A percentile compares a stretch with the other conserved stretches of the same genome.
Evolutionary conservation across 129 eudicot species (phyloP).

Genomic region (Logfia minima): DNA sequence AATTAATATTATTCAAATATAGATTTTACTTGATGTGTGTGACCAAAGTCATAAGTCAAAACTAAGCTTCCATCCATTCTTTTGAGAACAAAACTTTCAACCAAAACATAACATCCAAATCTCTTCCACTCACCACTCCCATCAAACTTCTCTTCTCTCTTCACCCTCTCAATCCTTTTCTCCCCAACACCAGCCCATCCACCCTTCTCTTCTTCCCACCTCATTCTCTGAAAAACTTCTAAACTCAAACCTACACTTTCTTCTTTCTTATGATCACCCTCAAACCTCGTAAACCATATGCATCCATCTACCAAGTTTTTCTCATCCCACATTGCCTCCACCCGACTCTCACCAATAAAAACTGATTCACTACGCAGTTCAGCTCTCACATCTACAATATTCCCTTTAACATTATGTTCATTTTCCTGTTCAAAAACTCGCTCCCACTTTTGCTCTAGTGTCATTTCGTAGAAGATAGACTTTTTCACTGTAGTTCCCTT

Average conservation of each 20-base stretch:
- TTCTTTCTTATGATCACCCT: conserved; percentile 19
- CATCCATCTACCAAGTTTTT: conserved; percentile 27
- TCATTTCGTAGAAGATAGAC: conserved; percentile 60
- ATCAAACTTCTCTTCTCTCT: conserved; percentile 40
- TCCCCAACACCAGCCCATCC: conserved; percentile 65
- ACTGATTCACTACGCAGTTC: conserved; percentile 37
- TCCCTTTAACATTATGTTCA: conserved; percentile 11
- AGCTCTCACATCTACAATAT: conserved; percentile 27
- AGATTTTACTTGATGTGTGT: conserved; percentile 43
- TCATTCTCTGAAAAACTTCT: conserved; percentile 51
- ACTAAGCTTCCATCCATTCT: conserved; percentile 75
- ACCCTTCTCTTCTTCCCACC: conserved; percentile 56
- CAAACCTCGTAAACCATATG: conserved; percentile 33
- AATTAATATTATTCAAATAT: conserved; percentile 39
- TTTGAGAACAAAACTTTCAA: conserved; percentile 73
- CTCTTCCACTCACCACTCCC: conserved; percentile 49
- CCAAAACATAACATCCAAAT: conserved; percentile 63
- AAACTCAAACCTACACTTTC: conserved; percentile 49
- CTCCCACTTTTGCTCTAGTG: conserved; percentile 55
- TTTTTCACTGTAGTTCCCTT: conserved; percentile 33
- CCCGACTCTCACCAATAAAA: conserved; percentile 40
- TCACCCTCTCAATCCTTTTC: conserved; percentile 38
- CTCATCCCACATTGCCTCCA: conserved; percentile 46
- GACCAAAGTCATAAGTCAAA: conserved; percentile 56
- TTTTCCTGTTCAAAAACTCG: conserved; percentile 38